These are phyloP conservation scores for Stagonosporopsis vannaccii DNA, from an alignment of 2,329 filamentous ascomycete genomes.

Conservation along the genomic window DNA sequence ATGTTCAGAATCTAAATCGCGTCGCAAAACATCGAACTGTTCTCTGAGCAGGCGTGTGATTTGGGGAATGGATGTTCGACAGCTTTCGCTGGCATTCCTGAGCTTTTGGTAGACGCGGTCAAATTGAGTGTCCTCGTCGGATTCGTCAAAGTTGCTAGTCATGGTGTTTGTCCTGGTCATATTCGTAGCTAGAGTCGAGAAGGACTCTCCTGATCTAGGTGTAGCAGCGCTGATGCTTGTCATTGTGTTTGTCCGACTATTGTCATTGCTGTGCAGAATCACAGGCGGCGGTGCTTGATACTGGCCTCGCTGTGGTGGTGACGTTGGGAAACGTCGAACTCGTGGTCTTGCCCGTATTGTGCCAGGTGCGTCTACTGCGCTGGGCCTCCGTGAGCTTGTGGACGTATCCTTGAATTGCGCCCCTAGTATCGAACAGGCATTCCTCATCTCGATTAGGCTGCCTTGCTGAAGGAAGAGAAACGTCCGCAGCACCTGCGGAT, in stretches of 20 bases:
- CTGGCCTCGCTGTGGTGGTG: slow-evolving; percentile 43
- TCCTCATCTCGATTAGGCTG: slow-evolving; percentile 65
- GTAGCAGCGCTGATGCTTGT: slow-evolving; percentile 63
- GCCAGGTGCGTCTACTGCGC: slow-evolving; percentile 28
- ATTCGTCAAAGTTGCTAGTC: slow-evolving; percentile 67
- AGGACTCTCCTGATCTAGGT: slow-evolving; percentile 83
- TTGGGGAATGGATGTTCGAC: slow-evolving; percentile 73
- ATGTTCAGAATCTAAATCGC: slow-evolving; percentile 45
- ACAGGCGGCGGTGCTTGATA: slow-evolving; percentile 49
- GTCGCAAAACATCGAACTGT: slow-evolving; percentile 38
- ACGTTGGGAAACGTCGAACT: slow-evolving; percentile 40
- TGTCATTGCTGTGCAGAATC: slow-evolving; percentile 54
- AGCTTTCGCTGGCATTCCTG: slow-evolving; percentile 74
- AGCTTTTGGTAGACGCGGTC: slow-evolving; percentile 83
- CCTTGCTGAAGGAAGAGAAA: slow-evolving; percentile 66
- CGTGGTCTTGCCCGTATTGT: slow-evolving; percentile 43
- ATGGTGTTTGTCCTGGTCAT: slow-evolving; percentile 57
- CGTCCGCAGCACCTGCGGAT: slow-evolving; percentile 65
- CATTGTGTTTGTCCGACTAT: slow-evolving; percentile 62
- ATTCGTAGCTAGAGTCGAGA: slow-evolving; percentile 63
- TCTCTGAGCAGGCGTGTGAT: slow-evolving; percentile 39
- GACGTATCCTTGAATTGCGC: slow-evolving; percentile 44
- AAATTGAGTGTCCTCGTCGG: slow-evolving; percentile 81
- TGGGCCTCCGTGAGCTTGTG: slow-evolving; percentile 31
- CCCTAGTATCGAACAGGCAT: slow-evolving; percentile 63